phyloP scores from a whole-genome alignment of 2,329 filamentous ascomycete species.

The Xylariales sp. region DNA sequence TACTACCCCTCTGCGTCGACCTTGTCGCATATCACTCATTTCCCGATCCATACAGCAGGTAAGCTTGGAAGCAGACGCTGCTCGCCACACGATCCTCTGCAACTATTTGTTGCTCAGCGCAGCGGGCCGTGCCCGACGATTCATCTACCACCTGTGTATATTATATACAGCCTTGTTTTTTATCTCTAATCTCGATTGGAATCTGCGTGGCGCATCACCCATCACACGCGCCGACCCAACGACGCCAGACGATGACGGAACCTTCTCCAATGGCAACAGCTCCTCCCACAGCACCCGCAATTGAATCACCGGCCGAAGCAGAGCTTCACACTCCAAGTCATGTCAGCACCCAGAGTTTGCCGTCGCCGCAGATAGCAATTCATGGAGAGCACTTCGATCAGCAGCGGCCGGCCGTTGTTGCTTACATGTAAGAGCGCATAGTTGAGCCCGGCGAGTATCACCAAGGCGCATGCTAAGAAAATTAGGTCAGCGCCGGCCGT shows the following conservation, averaged over 20 bases:
- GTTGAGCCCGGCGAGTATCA: too few species aligned
- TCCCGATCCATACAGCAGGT: too few species aligned
- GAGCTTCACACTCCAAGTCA: not conserved
- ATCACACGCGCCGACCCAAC: not conserved
- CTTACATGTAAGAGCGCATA: constrained; percentile 42
- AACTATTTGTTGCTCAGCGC: too few species aligned
- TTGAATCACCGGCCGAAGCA: not conserved
- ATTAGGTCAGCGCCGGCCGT: constrained; percentile 38
- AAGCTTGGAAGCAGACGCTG: too few species aligned
- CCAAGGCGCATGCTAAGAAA: constrained; percentile 9
- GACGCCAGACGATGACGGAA: constrained; percentile 16
- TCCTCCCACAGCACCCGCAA: constrained; percentile 1
- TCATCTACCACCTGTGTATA: too few species aligned
- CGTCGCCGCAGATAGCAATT: constrained; percentile 34
- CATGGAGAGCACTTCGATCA: constrained; percentile 24
- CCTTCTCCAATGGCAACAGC: constrained; percentile 10
- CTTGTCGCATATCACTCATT: too few species aligned
- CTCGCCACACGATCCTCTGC: too few species aligned
- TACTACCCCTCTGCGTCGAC: too few species aligned
- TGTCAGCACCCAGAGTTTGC: constrained; percentile 16
- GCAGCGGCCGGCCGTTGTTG: constrained; percentile 26
- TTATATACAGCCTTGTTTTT: too few species aligned
- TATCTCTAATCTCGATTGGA: too few species aligned
- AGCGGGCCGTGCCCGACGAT: too few species aligned
- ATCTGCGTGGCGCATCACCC: not conserved